phyloP scores from a whole-genome alignment of 1,284 basidiomycete species.

The Irpex sp. region DNA sequence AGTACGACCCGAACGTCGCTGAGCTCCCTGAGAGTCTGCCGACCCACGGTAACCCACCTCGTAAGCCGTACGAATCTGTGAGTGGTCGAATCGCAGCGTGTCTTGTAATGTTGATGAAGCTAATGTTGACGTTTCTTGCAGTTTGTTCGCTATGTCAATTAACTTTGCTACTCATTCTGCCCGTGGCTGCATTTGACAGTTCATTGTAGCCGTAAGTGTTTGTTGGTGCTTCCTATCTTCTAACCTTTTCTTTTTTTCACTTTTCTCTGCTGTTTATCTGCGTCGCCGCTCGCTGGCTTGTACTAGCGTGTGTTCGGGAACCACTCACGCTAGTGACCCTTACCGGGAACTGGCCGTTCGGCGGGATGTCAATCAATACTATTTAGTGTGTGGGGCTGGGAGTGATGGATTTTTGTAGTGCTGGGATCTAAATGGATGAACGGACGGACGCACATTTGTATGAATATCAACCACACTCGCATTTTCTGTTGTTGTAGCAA shows the following conservation, averaged over 20 bases:
- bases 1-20: slow-evolving; percentile 39
- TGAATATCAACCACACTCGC: not conserved
- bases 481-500: not conserved
- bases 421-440: not conserved
- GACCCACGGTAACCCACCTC: slow-evolving; percentile 45
- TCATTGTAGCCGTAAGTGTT: not conserved
- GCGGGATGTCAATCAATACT: not conserved
- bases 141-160: not conserved
- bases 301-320: not conserved
- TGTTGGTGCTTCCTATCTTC: not conserved
- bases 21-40: slow-evolving; percentile 60
- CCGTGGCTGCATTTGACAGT: not conserved
- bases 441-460: not conserved
- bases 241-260: not conserved
- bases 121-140: not conserved
- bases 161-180: not conserved
- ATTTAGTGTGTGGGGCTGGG: not conserved
- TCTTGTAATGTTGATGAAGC: not conserved
- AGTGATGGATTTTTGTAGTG: not conserved
- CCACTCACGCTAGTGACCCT: not conserved
- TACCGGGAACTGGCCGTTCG: not conserved
- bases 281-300: not conserved
- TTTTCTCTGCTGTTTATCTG: not conserved
- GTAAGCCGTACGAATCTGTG: slow-evolving; percentile 55
- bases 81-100: slow-evolving; percentile 21